These are phyloP conservation scores for Dioscorea alata DNA, from an alignment of 106 monocot genomes.

Conservation along the genomic window DNA sequence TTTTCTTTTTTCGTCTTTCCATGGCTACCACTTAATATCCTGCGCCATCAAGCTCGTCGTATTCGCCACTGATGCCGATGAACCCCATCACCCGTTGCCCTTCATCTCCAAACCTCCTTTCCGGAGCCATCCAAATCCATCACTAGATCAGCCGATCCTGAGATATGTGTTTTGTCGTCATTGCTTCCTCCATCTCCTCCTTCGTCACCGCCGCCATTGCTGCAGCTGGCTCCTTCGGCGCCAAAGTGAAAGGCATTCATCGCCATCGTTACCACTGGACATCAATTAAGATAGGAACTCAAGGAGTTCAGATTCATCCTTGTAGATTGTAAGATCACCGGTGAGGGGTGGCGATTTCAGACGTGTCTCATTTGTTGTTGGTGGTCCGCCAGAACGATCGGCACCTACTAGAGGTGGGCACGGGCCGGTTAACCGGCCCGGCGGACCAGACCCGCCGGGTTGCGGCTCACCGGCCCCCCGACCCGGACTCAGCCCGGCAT, in stretches of 20 bases:
- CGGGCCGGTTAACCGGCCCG: too few relatives aligned
- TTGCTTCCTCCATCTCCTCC: slow-evolving; percentile 12
- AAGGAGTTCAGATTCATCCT: neutral
- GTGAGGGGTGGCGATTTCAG: slow-evolving; percentile 8
- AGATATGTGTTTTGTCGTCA: slow-evolving; percentile 12
- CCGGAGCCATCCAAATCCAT: slow-evolving; percentile 19
- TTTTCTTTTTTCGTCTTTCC: too few relatives aligned
- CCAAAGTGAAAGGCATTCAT: slow-evolving; percentile 42
- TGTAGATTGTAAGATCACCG: neutral
- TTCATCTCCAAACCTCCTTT: slow-evolving; percentile 12
- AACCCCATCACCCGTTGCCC: too few relatives aligned
- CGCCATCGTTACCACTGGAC: slow-evolving; percentile 24
- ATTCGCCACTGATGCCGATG: too few relatives aligned
- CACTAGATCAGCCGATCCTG: slow-evolving; percentile 7
- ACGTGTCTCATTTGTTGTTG: neutral
- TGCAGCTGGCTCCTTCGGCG: slow-evolving; percentile 31
- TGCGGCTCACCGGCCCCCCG: too few relatives aligned
- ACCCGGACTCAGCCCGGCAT: too few relatives aligned
- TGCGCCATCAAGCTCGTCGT: too few relatives aligned
- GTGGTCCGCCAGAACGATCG: slow-evolving; percentile 7
- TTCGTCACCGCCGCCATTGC: slow-evolving; percentile 6
- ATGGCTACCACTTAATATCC: too few relatives aligned
- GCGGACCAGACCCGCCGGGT: too few relatives aligned
- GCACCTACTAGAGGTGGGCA: too few relatives aligned
- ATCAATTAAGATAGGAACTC: slow-evolving; percentile 7